These are phyloP conservation scores for Solanum dulcamara DNA, from an alignment of 257 asterid species.

Conservation along the genomic window DNA sequence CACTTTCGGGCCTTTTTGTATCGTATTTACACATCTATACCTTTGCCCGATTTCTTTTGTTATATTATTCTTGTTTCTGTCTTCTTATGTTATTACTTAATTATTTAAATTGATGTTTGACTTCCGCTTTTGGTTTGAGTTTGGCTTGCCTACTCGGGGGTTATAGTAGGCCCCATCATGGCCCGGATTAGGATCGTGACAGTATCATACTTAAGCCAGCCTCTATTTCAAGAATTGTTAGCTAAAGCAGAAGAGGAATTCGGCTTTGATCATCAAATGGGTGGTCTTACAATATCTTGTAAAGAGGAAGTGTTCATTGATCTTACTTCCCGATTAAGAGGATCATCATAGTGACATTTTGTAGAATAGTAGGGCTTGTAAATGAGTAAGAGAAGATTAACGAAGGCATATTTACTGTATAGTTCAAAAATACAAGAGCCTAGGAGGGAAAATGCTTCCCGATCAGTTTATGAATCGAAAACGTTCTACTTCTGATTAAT, in stretches of 20 bases:
- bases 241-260: neutral
- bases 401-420: neutral
- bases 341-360: neutral
- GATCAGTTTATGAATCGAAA: neutral
- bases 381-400: neutral
- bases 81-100: no score
- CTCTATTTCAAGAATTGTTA: neutral
- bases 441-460: neutral
- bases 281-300: neutral
- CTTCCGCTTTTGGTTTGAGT: no score
- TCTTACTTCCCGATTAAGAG: neutral
- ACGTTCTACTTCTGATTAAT: neutral
- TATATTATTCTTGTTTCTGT: no score
- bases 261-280: neutral
- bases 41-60: no score
- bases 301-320: neutral
- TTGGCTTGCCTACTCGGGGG: no score
- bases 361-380: neutral
- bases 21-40: no score
- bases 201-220: neutral
- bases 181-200: no score
- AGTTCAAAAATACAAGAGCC: neutral
- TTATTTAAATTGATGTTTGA: no score
- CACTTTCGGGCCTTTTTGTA: no score
- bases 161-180: no score